Evolutionary conservation across 1,284 basidiomycete species (phyloP).

Genomic region (Irpex lacteus): DNA sequence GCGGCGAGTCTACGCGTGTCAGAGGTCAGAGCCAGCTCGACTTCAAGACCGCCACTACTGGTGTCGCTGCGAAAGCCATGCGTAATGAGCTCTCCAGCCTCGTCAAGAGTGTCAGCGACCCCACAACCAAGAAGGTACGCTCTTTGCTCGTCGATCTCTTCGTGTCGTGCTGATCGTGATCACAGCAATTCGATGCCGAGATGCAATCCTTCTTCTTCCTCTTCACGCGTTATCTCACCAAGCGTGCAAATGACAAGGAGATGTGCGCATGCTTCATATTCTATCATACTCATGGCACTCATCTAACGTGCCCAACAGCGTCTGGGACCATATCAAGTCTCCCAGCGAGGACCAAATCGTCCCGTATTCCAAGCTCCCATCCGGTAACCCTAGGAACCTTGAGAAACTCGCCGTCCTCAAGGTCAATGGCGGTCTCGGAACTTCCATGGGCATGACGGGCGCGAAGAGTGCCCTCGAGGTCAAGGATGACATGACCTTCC

Average conservation of each 20-base stretch:
- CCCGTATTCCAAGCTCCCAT: slow-evolving; percentile 75
- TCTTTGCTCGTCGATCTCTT: slow-evolving; percentile 6
- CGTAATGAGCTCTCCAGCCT: slow-evolving; percentile 96
- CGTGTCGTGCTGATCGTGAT: slow-evolving; percentile 13
- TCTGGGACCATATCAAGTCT: slow-evolving; percentile 97
- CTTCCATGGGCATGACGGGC: slow-evolving; percentile 97
- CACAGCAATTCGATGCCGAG: slow-evolving; percentile 92
- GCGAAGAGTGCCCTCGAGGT: slow-evolving; percentile 92
- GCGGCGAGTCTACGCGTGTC: slow-evolving; percentile 58
- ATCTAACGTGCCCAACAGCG: slow-evolving; percentile 45
- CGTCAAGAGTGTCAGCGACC: slow-evolving; percentile 81
- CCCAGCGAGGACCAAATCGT: slow-evolving; percentile 93
- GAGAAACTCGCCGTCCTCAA: slow-evolving; percentile 98
- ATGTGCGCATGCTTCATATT: slow-evolving; percentile 59
- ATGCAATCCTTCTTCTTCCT: slow-evolving; percentile 99
- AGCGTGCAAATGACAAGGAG: slow-evolving; percentile 93
- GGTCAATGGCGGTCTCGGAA: slow-evolving; percentile 99
- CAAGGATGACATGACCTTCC: slow-evolving; percentile 98
- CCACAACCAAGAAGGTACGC: slow-evolving; percentile 78
- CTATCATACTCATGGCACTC: background rate
- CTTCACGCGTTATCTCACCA: slow-evolving; percentile 96
- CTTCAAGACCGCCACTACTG: slow-evolving; percentile 98
- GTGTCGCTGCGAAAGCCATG: slow-evolving; percentile 97
- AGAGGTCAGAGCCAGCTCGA: slow-evolving; percentile 73
- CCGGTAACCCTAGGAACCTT: slow-evolving; percentile 69